Percentiles rank a stretch among this genome's conserved stretches.
Evolutionary conservation across 2,329 filamentous ascomycete species (phyloP).

Genomic region (Fusarium denticulatum): DNA sequence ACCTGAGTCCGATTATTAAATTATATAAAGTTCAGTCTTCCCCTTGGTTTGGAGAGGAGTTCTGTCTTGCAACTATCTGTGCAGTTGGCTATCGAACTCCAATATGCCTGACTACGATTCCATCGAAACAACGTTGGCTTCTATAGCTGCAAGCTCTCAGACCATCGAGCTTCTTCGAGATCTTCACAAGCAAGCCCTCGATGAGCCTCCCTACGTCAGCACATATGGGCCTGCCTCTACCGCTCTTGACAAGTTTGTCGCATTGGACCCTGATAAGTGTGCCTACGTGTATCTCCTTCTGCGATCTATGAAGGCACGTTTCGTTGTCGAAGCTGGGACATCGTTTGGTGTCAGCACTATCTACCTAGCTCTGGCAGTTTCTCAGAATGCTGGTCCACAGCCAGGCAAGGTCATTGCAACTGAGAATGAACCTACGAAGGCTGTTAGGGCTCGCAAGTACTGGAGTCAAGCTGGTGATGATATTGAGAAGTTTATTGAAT

Average conservation of each 20-base stretch:
- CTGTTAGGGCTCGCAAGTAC: constrained; percentile 59
- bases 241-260: constrained; percentile 64
- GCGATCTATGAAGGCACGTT: constrained; percentile 57
- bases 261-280: constrained; percentile 68
- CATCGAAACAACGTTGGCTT: constrained; percentile 46
- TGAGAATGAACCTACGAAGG: constrained; percentile 67
- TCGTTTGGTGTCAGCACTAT: constrained; percentile 71
- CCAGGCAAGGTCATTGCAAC: constrained; percentile 63
- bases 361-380: constrained; percentile 67
- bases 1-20: neutral
- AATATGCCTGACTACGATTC: constrained; percentile 28
- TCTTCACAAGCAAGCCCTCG: constrained; percentile 46
- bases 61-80: no score
- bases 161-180: constrained; percentile 44
- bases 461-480: constrained; percentile 63
- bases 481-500: constrained; percentile 62
- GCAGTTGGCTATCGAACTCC: neutral
- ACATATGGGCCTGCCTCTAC: constrained; percentile 32
- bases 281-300: constrained; percentile 65
- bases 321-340: constrained; percentile 69
- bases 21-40: neutral
- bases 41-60: no score
- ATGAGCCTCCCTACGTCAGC: constrained; percentile 45
- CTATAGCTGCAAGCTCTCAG: constrained; percentile 41
- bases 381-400: constrained; percentile 53